phyloP scores from a whole-genome alignment of 208 protist genomes.

The Endotrypanum monterogeii region DNA sequence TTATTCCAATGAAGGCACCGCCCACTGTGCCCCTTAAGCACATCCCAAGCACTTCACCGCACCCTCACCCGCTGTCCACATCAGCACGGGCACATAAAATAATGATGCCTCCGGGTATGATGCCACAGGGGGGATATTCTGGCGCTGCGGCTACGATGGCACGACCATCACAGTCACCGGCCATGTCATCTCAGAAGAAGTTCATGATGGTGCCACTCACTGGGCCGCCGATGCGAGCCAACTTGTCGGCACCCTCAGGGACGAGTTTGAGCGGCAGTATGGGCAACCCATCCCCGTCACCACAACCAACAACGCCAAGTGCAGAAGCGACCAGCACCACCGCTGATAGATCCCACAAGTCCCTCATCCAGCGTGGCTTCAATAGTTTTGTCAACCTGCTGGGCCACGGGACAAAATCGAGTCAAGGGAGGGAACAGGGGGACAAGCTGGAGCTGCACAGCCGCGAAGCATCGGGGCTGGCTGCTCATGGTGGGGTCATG shows the following conservation, averaged over 20 bases:
- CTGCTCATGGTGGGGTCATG: not conserved
- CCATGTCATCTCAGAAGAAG: not conserved
- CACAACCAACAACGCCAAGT: not conserved
- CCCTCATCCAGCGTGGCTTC: not conserved
- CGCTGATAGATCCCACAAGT: not conserved
- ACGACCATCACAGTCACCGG: not conserved
- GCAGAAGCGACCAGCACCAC: not conserved
- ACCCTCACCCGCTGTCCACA: not conserved
- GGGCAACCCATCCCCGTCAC: not conserved
- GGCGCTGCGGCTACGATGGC: not conserved
- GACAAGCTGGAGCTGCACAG: not conserved
- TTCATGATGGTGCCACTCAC: slow-evolving; percentile 15
- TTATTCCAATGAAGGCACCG: not conserved
- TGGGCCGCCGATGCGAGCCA: not conserved
- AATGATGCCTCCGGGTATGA: slow-evolving; percentile 33
- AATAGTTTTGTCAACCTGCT: slow-evolving; percentile 12
- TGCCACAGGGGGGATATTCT: not conserved
- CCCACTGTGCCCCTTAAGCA: not conserved
- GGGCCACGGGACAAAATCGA: slow-evolving; percentile 1
- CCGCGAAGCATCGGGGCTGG: not conserved
- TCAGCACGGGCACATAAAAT: slow-evolving; percentile 34
- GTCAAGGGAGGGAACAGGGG: not conserved
- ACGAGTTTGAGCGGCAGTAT: not conserved
- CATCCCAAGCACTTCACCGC: not conserved
- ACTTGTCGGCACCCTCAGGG: not conserved